Evolutionary conservation across 2,329 filamentous ascomycete species (phyloP), one percentile per base, ranked within the genome.

Genomic region (Dactylellina cionopaga): DNA sequence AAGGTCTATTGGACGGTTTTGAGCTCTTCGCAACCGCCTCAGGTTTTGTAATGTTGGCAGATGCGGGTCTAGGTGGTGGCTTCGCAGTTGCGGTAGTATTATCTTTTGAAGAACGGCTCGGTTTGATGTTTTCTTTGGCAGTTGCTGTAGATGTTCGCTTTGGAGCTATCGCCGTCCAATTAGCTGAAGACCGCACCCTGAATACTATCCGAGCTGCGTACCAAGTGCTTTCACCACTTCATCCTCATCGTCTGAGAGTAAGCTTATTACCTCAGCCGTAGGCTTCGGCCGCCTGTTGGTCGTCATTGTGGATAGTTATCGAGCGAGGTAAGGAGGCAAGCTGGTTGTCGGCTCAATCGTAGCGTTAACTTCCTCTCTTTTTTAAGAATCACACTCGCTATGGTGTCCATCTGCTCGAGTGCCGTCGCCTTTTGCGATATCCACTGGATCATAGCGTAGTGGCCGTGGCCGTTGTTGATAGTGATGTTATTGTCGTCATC

Each of bases 261-360:
- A 35, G 22, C 58, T 71, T 56, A 71, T 63, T 9, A 70, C 39
- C 3, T 46, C 46, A 25, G 55, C 65, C n/a, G n/a, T n/a, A n/a
- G n/a, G n/a, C n/a, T n/a, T n/a, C n/a, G n/a, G n/a, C 7, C 47
- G 37, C 31, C 27, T 3, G 37, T 60, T 46, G 19, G 25, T n/a
- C 15, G 65, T 17, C 66, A 71, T 71, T 17, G 15, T 46, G 51
- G 17, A 35, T 49, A 29, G n/a, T n/a, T 27, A 15, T 49, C 15
- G 22, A 37, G 29, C 25, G 10, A n/a, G 35, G 17, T n/a, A n/a
- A n/a, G n/a, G n/a, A n/a, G n/a, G n/a, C n/a, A n/a, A n/a, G 27
- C 13, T 13, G n/a, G 25, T 25, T 35, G 31, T 11, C 22, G 29
- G 31, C 6, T 5, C 25, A 17, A 13, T 29, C 10, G 52, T 2